Conservation (phyloP, 2,329 filamentous ascomycete species). For the Venturia carpophila region DNA sequence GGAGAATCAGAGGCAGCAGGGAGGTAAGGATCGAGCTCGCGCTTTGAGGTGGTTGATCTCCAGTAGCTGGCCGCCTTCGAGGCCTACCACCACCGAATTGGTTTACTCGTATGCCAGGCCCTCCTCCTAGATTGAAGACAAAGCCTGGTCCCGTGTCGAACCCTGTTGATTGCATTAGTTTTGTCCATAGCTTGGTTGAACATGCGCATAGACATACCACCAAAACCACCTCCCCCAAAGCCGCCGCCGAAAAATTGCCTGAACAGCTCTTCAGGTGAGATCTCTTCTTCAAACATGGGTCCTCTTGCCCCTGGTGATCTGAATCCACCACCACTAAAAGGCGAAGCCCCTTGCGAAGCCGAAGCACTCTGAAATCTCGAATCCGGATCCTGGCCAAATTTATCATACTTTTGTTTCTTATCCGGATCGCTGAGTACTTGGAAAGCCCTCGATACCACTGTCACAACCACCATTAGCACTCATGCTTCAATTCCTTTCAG, state of each 20-base stretch:
- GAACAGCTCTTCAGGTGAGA: constrained; percentile 95
- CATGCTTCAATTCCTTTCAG: not conserved
- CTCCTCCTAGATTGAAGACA: constrained; percentile 89
- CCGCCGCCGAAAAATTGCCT: constrained; percentile 88
- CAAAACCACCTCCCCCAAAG: constrained; percentile 52
- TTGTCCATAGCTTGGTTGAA: not conserved
- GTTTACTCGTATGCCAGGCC: constrained; percentile 85
- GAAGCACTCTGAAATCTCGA: constrained; percentile 65
- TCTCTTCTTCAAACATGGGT: constrained; percentile 77
- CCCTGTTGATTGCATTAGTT: not conserved
- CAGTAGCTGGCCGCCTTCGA: constrained; percentile 59
- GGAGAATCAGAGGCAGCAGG: constrained; percentile 77
- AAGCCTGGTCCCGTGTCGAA: constrained; percentile 63
- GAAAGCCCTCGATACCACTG: constrained; percentile 86
- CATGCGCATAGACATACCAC: constrained; percentile 23
- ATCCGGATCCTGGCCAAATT: constrained; percentile 86
- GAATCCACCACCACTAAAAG: constrained; percentile 55
- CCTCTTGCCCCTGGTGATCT: constrained; percentile 38
- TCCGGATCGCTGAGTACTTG: constrained; percentile 88
- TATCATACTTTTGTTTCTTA: constrained; percentile 82
- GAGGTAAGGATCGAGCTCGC: constrained; percentile 52
- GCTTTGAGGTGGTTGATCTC: constrained; percentile 38
- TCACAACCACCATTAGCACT: constrained; percentile 13
- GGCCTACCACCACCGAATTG: constrained; percentile 82
- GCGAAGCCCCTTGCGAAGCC: constrained; percentile 52